phyloP scores from a whole-genome alignment of 163 green algal genomes.

The Chlamydomonas reinhardtii region DNA sequence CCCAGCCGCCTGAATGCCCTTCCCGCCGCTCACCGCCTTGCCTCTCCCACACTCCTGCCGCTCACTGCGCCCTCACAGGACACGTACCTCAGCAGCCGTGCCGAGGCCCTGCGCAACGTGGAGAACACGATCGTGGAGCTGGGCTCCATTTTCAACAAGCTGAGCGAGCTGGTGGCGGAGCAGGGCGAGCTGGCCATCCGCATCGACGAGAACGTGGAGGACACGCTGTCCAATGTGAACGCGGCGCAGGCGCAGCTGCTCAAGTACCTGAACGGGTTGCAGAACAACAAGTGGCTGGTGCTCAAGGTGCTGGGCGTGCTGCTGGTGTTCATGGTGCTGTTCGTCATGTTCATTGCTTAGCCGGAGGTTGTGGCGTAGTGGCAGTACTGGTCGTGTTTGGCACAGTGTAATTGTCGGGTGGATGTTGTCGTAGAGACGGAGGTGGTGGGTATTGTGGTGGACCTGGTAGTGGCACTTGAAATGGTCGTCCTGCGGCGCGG shows the following conservation, averaged over 20 bases:
- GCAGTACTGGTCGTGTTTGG: too few species aligned
- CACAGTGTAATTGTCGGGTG: too few species aligned
- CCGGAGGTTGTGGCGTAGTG: too few species aligned
- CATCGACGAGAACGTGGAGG: slow-evolving; percentile 99
- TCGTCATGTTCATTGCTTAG: slow-evolving; percentile 71
- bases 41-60: too few species aligned
- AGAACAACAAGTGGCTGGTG: slow-evolving; percentile 94
- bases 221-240: slow-evolving; percentile 96
- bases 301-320: slow-evolving; percentile 89
- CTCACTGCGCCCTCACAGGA: slow-evolving; percentile 63
- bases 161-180: slow-evolving; percentile 92
- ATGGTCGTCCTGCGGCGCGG: too few species aligned
- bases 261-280: slow-evolving; percentile 96
- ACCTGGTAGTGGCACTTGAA: too few species aligned
- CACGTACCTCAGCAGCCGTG: slow-evolving; percentile 86
- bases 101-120: slow-evolving; percentile 95
- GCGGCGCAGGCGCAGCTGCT: slow-evolving; percentile 94
- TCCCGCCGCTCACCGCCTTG: too few species aligned
- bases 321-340: slow-evolving; percentile 68
- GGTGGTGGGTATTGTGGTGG: too few species aligned
- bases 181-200: slow-evolving; percentile 96
- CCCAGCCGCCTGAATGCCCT: too few species aligned
- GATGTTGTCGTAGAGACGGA: too few species aligned
- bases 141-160: slow-evolving; percentile 97
- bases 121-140: slow-evolving; percentile 97